phyloP scores from a whole-genome alignment of 179 eudicot species.

The Gypsophila paniculata region DNA sequence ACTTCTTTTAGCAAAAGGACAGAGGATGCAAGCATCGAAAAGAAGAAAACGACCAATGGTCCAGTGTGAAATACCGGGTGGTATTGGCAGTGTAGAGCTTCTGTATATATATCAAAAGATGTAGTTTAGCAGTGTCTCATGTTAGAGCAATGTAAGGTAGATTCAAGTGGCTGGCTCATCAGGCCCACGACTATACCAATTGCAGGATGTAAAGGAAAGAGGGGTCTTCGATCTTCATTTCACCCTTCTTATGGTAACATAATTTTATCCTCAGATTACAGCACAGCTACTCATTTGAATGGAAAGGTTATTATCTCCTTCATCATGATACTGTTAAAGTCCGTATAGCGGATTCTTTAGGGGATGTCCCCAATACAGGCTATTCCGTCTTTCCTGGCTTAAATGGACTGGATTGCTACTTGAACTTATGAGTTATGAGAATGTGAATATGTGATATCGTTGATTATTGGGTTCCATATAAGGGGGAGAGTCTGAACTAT shows the following conservation, averaged over 20 bases:
- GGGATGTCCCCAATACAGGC: no score
- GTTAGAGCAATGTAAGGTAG: constrained; percentile 7
- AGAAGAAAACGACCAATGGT: background rate
- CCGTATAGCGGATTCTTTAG: no score
- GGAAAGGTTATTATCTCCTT: background rate
- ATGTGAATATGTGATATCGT: no score
- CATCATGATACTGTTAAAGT: no score
- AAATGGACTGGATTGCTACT: no score
- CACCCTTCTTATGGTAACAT: background rate
- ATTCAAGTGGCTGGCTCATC: background rate
- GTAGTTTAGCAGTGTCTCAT: background rate
- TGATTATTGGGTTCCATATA: no score
- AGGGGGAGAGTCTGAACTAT: no score
- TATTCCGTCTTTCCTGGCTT: no score
- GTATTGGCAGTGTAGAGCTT: background rate
- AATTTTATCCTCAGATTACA: background rate
- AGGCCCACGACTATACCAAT: background rate
- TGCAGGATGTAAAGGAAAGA: background rate
- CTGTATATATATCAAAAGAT: background rate
- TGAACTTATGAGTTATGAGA: no score
- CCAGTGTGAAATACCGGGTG: background rate
- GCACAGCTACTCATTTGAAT: background rate
- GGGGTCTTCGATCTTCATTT: background rate
- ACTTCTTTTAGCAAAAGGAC: constrained; percentile 56
- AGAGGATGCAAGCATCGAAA: constrained; percentile 18